A percentile compares a stretch with the other conserved stretches of the same genome.
Conservation (phyloP, 257 asterid species). For the Echium plantagineum region DNA sequence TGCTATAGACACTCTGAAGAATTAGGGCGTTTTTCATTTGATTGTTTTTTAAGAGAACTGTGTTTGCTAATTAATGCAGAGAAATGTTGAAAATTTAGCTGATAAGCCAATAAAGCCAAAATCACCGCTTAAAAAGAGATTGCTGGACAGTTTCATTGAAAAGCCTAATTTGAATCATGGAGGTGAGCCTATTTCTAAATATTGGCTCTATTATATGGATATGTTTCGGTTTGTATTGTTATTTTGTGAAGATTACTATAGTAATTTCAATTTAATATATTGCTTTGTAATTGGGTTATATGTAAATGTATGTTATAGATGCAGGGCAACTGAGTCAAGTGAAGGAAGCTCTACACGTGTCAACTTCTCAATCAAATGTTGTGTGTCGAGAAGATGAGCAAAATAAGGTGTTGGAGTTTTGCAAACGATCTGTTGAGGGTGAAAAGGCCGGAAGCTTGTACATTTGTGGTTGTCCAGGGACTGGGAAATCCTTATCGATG, state of each 20-base stretch:
- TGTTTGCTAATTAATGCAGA: conserved; percentile 21
- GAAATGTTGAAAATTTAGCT: conserved; percentile 19
- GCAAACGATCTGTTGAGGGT: conserved; percentile 55
- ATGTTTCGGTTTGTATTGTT: not conserved
- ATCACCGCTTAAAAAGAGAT: conserved; percentile 37
- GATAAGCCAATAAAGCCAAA: conserved; percentile 14
- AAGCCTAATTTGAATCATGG: conserved; percentile 64
- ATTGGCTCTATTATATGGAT: not conserved
- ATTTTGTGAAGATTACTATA: not conserved
- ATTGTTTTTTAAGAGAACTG: not conserved
- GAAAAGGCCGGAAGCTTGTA: conserved; percentile 82
- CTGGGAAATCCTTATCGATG: conserved; percentile 82
- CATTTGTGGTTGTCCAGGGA: conserved; percentile 92
- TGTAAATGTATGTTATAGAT: conserved; percentile 21
- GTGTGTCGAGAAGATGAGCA: conserved; percentile 75
- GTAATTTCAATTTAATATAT: not conserved
- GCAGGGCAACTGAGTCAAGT: conserved; percentile 57
- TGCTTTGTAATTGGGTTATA: not conserved
- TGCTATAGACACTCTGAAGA: too few species aligned
- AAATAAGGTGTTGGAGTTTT: conserved; percentile 54
- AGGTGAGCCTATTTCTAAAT: conserved; percentile 27
- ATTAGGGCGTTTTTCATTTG: not conserved
- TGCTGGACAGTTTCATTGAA: conserved; percentile 26
- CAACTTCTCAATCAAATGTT: conserved; percentile 47
- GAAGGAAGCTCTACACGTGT: conserved; percentile 78